phyloP scores from a whole-genome alignment of 768 basidiomycete genomes.

The Mycena capillaripes region DNA sequence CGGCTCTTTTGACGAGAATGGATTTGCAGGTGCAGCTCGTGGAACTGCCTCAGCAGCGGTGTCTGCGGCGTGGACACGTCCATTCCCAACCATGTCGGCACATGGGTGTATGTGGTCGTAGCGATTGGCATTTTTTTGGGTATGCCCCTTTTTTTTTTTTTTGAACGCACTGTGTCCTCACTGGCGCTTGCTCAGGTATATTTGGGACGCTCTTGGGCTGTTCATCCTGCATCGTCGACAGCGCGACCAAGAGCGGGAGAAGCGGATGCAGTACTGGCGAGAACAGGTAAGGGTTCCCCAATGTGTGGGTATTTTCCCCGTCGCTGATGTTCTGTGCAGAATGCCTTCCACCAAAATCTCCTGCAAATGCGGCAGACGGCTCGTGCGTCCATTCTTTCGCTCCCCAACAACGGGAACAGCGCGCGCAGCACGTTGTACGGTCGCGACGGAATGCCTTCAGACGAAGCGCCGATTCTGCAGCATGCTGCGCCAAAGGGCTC shows the following conservation, averaged over 20 bases:
- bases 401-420: slow-evolving; percentile 62
- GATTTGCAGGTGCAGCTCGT: slow-evolving; percentile 73
- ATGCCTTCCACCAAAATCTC: slow-evolving; percentile 85
- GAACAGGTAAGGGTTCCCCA: slow-evolving; percentile 75
- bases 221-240: slow-evolving; percentile 81
- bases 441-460: slow-evolving; percentile 60
- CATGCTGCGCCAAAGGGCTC: slow-evolving; percentile 64
- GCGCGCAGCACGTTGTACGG: slow-evolving; percentile 65
- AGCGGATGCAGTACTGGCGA: slow-evolving; percentile 90
- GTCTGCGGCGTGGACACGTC: slow-evolving; percentile 76
- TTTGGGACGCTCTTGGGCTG: slow-evolving; percentile 76
- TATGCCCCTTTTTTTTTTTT: slow-evolving; percentile 50
- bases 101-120: slow-evolving; percentile 81
- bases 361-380: slow-evolving; percentile 85
- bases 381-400: slow-evolving; percentile 72
- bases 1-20: background rate
- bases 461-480: slow-evolving; percentile 71
- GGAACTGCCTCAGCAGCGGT: slow-evolving; percentile 76
- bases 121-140: slow-evolving; percentile 81
- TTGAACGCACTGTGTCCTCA: background rate
- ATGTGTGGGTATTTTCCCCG: background rate
- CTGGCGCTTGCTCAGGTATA: slow-evolving; percentile 68
- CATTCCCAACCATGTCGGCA: slow-evolving; percentile 70
- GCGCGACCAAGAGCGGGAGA: slow-evolving; percentile 83
- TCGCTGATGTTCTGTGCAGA: slow-evolving; percentile 53